Evolutionary conservation across 225 moss, liverwort and hornwort species (phyloP), one percentile per base, ranked within the genome.

Genomic region (Rhytidiadelphus loreus): DNA sequence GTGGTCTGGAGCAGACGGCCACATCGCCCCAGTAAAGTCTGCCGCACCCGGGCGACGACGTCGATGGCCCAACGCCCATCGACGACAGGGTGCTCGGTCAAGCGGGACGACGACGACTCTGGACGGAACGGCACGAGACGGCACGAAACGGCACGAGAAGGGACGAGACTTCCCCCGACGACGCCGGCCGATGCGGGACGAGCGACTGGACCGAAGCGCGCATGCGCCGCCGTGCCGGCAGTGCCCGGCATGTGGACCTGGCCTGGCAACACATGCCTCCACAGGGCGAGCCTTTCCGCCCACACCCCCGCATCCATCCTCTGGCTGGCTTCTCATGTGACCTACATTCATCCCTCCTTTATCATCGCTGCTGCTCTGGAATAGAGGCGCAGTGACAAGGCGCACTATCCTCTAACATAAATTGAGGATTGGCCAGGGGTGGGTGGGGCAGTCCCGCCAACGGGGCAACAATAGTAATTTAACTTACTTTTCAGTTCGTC

Each of bases 251-350:
- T 88, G 88, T 92, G 92, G 84, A 84, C 81, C 80, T 35, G 16
- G 69, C 53, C 56, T 35, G 60, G 86, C 88, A 90, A 55, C 92
- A 90, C 92, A 92, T 88, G 90, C 90, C 90, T 90, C 80, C 90
- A 92, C 92, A 84, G 68, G 76, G 73, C 88, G 16, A 53, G 58
- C 83, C 77, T 61, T 90, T 87, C 71, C 83, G 20, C 83, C 83
- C 87, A 83, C 87, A 69, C 26, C 77, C 80, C 21, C 52, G 61
- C 82, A 63, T 64, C 63, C 82, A 61, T 57, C 57, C 60, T 3
- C 60, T n/a, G n/a, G n/a, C n/a, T n/a, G n/a, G n/a, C n/a, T 32
- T 3, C 44, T 11, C 30, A 10, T 7, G 22, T 1, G 16, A 1
- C 9, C 39, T 7, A 2, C 41, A 14, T 69, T 53, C 56, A 84